A percentile compares a stretch with the other conserved stretches of the same genome.
Conservation (phyloP, 1,139 yeast species). For the Geotrichum australiense region DNA sequence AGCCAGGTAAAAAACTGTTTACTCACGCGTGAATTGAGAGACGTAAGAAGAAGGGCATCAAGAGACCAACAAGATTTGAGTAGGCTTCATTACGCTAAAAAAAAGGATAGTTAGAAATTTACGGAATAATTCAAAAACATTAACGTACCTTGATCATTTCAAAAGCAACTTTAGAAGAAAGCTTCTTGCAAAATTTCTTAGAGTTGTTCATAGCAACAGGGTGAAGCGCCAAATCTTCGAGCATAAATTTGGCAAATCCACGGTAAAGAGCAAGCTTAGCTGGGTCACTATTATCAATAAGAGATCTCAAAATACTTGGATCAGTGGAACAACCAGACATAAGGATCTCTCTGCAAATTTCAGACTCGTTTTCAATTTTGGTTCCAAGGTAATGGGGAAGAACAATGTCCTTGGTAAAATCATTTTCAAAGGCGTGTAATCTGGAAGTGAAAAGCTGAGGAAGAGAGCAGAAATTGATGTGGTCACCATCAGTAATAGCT, state of each 20-base stretch:
- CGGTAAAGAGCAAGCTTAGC: constrained; percentile 18
- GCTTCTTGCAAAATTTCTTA: constrained; percentile 15
- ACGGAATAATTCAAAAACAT: not conserved
- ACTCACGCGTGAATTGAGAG: constrained; percentile 19
- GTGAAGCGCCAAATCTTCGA: constrained; percentile 17
- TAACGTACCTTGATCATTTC: constrained; percentile 18
- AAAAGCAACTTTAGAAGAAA: constrained; percentile 18
- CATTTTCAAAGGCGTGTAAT: constrained; percentile 12
- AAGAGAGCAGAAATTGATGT: constrained; percentile 14
- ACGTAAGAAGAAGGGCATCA: constrained; percentile 17
- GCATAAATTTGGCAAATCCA: constrained; percentile 18
- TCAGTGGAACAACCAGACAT: constrained; percentile 19
- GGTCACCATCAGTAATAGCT: constrained; percentile 11
- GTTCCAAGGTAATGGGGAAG: constrained; percentile 16
- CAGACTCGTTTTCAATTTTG: constrained; percentile 15
- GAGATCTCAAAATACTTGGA: constrained; percentile 13
- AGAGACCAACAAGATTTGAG: constrained; percentile 18
- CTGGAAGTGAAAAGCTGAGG: constrained; percentile 17
- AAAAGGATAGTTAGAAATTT: constrained; percentile 4
- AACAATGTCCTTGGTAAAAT: constrained; percentile 12
- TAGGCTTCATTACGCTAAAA: constrained; percentile 19
- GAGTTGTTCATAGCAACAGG: constrained; percentile 10
- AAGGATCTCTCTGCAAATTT: constrained; percentile 17
- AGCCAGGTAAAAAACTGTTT: not conserved
- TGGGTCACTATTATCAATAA: constrained; percentile 18